A percentile compares a stretch with the other conserved stretches of the same genome.
These are phyloP conservation scores for Fusarium sp. DNA, from an alignment of 2,329 filamentous ascomycete species.

Conservation along the genomic window DNA sequence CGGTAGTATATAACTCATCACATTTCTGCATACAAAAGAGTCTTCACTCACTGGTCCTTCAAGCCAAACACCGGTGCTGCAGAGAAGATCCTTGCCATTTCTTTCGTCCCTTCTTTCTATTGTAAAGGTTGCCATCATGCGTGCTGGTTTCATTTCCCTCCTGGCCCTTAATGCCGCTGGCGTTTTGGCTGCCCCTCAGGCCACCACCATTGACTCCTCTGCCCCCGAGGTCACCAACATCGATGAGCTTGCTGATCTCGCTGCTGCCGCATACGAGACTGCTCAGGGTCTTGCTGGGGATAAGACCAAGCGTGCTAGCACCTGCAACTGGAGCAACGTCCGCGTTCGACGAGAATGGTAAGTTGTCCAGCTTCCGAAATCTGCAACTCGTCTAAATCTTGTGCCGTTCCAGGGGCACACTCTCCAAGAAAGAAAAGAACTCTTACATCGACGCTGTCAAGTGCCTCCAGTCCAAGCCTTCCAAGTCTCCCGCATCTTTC, in stretches of 20 bases:
- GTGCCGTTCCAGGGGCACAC: constrained; percentile 39
- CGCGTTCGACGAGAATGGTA: constrained; percentile 51
- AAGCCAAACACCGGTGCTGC: constrained; percentile 12
- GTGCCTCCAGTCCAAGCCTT: constrained; percentile 57
- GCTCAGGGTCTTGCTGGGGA: constrained; percentile 38
- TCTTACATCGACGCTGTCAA: constrained; percentile 60
- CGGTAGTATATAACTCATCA: constrained; percentile 28
- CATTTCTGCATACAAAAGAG: constrained; percentile 11
- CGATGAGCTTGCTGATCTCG: constrained; percentile 39
- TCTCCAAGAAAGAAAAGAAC: constrained; percentile 45
- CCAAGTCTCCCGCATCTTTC: constrained; percentile 50
- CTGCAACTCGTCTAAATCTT: background rate
- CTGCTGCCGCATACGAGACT: constrained; percentile 40
- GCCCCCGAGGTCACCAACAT: constrained; percentile 40
- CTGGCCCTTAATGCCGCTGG: constrained; percentile 43
- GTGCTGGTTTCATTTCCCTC: constrained; percentile 35
- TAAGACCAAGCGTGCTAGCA: constrained; percentile 40
- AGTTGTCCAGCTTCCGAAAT: background rate
- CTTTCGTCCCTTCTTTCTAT: background rate
- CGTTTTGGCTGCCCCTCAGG: constrained; percentile 37
- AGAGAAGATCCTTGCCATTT: constrained; percentile 24
- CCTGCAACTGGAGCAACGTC: constrained; percentile 48
- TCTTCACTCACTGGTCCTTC: constrained; percentile 12
- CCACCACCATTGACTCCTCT: constrained; percentile 18
- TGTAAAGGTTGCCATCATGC: constrained; percentile 33